Conservation (phyloP, 257 asterid genomes). For the Nicotiana tomentosiformis region DNA sequence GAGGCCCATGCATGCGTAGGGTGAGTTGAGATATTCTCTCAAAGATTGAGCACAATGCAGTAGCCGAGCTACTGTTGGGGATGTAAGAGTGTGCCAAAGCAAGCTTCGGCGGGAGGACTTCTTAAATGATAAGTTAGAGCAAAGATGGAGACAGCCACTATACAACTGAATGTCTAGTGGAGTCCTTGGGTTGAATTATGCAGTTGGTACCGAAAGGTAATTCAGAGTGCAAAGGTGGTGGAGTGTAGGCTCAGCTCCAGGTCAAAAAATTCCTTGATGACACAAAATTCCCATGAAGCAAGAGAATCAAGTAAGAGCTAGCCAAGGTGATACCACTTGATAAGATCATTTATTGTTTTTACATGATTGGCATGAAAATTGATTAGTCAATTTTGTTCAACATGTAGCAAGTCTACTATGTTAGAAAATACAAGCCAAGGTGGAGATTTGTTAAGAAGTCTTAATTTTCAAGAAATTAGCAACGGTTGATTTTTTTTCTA, state of each 20-base stretch:
- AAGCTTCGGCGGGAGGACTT: not conserved
- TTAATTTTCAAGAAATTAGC: not conserved
- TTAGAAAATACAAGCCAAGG: not conserved
- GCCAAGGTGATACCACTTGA: not conserved
- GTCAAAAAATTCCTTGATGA: not conserved
- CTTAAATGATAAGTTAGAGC: not conserved
- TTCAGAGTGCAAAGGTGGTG: not conserved
- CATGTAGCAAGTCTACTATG: not conserved
- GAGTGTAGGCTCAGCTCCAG: no score
- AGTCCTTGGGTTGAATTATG: not conserved
- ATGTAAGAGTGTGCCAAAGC: not conserved
- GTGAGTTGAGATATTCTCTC: not conserved
- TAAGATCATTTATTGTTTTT: not conserved
- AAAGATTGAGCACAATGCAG: not conserved
- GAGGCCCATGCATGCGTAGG: not conserved
- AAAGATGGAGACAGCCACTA: not conserved
- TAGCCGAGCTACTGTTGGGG: not conserved
- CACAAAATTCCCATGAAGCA: not conserved
- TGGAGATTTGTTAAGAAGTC: not conserved
- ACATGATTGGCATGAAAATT: not conserved
- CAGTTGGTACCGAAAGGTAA: not conserved
- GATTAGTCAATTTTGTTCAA: conserved; percentile 2
- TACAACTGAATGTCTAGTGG: not conserved
- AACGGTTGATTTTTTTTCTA: not conserved
- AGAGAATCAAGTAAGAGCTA: not conserved